Evolutionary conservation across 148 eudicot species (phyloP), one percentile per base, ranked within the genome.

Genomic region (Chenopodium quinoa): DNA sequence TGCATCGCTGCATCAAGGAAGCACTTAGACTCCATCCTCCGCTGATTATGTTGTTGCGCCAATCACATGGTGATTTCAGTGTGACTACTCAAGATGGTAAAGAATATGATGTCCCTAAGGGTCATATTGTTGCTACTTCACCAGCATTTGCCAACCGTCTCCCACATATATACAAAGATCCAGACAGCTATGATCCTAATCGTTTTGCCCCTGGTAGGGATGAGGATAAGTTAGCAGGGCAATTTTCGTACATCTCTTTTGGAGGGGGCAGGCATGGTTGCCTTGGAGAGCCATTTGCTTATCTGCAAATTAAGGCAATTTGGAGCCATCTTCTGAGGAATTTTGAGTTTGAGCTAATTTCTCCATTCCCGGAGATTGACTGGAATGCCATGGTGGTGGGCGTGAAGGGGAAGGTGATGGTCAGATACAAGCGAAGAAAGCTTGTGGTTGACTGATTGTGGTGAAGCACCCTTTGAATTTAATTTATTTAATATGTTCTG

Each of bases 211-310:
- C 92, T 1, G 97, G 92, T 14, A 92, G 98, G 83, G 98, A 95
- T 7, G 98, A 95, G 82, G 98, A 95, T 81, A 95, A 95, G 85
- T 88, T 79, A 25, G 90, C 98, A 2, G 97, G 98, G 78, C 89
- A 88, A 0, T 95, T 95, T 83, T 95, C 98, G 0, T 92, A 93
- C 75, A 90, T 95, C 16, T 84, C 97, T 10, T 95, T 95, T 54
- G 98, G 98, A 77, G 98, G 98, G 34, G 98, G 98, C 14, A 91
- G 98, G 86, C 98, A 95, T 48, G 97, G 97, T 3, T 95, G 98
- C 77, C 84, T 95, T 0, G 97, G 98, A 9, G 98, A 95, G 83
- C 97, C 98, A 12, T 95, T 95, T 87, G 98, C 98, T 0, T 93
- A 93, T 87, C 84, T 95, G 79, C 98, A 95, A 85, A 95, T 93